Conservation (phyloP, 306 rosid species). For the Inga oerstediana region DNA sequence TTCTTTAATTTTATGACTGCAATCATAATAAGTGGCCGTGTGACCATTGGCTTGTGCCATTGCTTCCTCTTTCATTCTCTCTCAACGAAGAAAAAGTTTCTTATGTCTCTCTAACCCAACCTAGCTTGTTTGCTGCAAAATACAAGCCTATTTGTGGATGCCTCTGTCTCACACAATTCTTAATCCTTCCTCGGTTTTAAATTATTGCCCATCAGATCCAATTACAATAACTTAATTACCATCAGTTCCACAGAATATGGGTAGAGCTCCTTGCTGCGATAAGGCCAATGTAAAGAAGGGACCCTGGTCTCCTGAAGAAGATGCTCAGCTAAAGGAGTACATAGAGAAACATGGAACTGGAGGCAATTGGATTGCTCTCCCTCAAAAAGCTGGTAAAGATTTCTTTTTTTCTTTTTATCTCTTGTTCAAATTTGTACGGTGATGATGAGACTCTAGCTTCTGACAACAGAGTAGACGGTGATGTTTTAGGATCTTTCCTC, state of each 20-base stretch:
- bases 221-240: neutral
- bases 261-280: conserved; percentile 97
- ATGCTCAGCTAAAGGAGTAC: conserved; percentile 69
- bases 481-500: neutral
- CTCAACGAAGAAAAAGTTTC: conserved; percentile 21
- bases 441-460: conserved; percentile 4
- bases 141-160: neutral
- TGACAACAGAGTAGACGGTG: neutral
- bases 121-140: neutral
- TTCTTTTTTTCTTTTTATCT: neutral
- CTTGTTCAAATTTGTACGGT: neutral
- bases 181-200: neutral
- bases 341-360: conserved; percentile 83
- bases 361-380: conserved; percentile 92
- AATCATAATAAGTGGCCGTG: conserved; percentile 41
- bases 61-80: conserved; percentile 30
- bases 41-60: conserved; percentile 65
- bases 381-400: conserved; percentile 72
- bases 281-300: conserved; percentile 93
- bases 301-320: conserved; percentile 99
- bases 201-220: neutral
- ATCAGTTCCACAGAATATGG: conserved; percentile 46
- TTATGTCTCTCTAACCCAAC: conserved; percentile 28
- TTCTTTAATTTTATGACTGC: conserved; percentile 50
- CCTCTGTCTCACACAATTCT: neutral